These are phyloP conservation scores for Ilyonectria destructans DNA, from an alignment of 2,329 filamentous ascomycete genomes.

Conservation along the genomic window DNA sequence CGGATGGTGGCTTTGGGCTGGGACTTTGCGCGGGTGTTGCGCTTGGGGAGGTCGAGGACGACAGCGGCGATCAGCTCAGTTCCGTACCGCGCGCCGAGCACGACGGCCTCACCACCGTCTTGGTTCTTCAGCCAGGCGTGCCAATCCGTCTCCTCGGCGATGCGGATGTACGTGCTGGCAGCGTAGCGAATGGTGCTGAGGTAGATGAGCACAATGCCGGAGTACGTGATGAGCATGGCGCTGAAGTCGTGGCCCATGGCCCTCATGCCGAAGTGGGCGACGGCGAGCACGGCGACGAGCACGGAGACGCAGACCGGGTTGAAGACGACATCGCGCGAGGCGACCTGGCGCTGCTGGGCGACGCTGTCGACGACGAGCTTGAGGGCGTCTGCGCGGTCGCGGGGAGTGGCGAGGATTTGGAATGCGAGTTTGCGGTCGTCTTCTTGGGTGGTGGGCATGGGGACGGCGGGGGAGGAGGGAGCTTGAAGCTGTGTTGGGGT, in stretches of 20 bases:
- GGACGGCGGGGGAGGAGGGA: conserved; percentile 9
- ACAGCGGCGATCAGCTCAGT: conserved; percentile 79
- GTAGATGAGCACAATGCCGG: conserved; percentile 74
- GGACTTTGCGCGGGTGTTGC: conserved; percentile 17
- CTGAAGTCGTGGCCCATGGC: conserved; percentile 65
- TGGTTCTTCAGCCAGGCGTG: conserved; percentile 67
- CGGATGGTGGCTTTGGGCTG: conserved; percentile 77
- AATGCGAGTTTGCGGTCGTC: conserved; percentile 75
- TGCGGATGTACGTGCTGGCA: conserved; percentile 74
- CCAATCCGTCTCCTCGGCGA: conserved; percentile 76
- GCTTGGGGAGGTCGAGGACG: conserved; percentile 72
- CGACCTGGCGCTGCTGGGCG: conserved; percentile 83
- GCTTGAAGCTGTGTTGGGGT: conserved; percentile 4
- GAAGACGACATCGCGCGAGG: conserved; percentile 75
- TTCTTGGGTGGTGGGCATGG: conserved; percentile 32
- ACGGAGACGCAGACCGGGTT: conserved; percentile 70
- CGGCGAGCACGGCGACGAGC: conserved; percentile 58
- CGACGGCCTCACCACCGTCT: conserved; percentile 63
- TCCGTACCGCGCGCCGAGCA: conserved; percentile 78
- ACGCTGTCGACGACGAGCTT: conserved; percentile 85
- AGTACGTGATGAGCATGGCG: conserved; percentile 68
- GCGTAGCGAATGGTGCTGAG: conserved; percentile 74
- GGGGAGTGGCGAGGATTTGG: conserved; percentile 65
- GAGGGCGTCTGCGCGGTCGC: conserved; percentile 78
- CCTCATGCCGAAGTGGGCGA: conserved; percentile 60